phyloP scores from a whole-genome alignment of 805 yeast genomes.

The Barnettozyma pratensis region DNA sequence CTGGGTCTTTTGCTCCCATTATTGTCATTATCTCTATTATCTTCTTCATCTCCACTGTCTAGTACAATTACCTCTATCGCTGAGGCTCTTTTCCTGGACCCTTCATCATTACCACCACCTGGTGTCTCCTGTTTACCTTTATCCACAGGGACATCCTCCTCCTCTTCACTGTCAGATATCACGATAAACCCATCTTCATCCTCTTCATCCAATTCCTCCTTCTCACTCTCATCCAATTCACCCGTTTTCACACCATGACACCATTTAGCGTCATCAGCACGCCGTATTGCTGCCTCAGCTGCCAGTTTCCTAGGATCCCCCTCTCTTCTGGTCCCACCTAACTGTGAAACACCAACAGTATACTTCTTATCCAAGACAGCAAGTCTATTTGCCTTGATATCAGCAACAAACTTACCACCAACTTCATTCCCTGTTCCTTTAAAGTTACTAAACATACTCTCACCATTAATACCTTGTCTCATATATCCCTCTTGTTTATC shows the following conservation, averaged over 20 bases:
- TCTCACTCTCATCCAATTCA: slow-evolving; percentile 37
- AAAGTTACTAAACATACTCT: slow-evolving; percentile 2
- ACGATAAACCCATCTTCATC: not conserved
- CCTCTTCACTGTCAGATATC: not conserved
- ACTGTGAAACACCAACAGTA: slow-evolving; percentile 13
- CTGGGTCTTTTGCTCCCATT: not conserved
- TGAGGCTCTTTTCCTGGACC: not conserved
- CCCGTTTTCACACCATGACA: slow-evolving; percentile 32
- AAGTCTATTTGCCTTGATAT: slow-evolving; percentile 34
- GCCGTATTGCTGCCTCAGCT: slow-evolving; percentile 57
- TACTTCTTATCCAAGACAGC: slow-evolving; percentile 31
- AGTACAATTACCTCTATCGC: slow-evolving; percentile 2
- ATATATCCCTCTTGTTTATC: slow-evolving; percentile 33
- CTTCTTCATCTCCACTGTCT: not conserved
- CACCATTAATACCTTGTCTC: slow-evolving; percentile 26
- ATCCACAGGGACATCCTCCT: not conserved
- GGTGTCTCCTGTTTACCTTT: not conserved
- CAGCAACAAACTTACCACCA: slow-evolving; percentile 22
- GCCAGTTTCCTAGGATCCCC: slow-evolving; percentile 38
- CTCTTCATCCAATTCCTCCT: not conserved
- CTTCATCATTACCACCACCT: not conserved
- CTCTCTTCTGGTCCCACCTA: slow-evolving; percentile 10
- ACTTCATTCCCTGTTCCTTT: slow-evolving; percentile 13
- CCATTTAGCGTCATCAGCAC: slow-evolving; percentile 48
- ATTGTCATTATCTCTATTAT: not conserved